Conservation (phyloP, 306 rosid species). For the Mimosa pudica region DNA sequence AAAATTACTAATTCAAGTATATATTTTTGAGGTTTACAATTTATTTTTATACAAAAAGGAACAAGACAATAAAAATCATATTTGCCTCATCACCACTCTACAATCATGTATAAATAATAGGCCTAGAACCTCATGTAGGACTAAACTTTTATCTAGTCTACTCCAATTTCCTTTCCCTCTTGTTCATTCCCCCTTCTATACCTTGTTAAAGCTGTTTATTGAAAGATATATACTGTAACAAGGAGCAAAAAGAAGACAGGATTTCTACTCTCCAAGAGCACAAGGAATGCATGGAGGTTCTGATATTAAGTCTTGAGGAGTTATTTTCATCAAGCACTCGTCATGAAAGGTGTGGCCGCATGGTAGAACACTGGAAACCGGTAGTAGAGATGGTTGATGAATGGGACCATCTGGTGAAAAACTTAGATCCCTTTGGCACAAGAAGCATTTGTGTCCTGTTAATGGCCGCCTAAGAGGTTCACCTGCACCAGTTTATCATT, state of each 20-base stretch:
- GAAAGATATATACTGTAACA: not conserved
- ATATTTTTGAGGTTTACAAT: not conserved
- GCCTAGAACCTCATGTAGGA: not conserved
- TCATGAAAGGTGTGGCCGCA: conserved; percentile 74
- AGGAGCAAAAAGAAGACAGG: not conserved
- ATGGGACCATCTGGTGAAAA: conserved; percentile 54
- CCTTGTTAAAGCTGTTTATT: not conserved
- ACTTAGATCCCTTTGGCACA: conserved; percentile 72
- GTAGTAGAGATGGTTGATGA: conserved; percentile 37
- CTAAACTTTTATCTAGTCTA: not conserved
- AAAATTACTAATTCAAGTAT: not conserved
- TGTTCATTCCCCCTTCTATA: not conserved
- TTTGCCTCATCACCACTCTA: not conserved
- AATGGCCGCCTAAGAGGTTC: conserved; percentile 29
- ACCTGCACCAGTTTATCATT: conserved; percentile 30
- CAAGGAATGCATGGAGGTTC: conserved; percentile 75
- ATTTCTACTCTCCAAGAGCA: conserved; percentile 44
- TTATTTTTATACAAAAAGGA: not conserved
- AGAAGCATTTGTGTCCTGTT: conserved; percentile 50
- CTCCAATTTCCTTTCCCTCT: conserved; percentile 10
- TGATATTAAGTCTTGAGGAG: conserved; percentile 46
- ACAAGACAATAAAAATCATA: not conserved
- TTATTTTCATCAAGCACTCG: conserved; percentile 59
- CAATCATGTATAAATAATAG: not conserved
- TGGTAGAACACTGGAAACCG: conserved; percentile 54